These are phyloP conservation scores for Leucosporidium yakuticum DNA, from an alignment of 768 basidiomycete species.

Conservation along the genomic window DNA sequence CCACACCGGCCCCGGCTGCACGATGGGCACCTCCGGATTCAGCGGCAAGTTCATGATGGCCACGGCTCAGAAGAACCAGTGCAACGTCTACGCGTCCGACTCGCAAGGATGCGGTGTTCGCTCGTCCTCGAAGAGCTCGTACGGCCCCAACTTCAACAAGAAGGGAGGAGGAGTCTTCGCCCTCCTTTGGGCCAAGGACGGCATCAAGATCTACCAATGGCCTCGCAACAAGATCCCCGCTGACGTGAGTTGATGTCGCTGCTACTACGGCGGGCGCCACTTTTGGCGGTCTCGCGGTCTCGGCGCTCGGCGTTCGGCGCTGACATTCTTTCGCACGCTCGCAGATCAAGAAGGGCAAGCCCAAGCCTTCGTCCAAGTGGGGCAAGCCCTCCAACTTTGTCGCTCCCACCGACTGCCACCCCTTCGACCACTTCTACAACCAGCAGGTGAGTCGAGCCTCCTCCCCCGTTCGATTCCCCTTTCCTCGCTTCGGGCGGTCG, in stretches of 20 bases:
- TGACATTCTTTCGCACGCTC: neutral
- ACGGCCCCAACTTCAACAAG: constrained; percentile 22
- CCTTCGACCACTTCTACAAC: constrained; percentile 10
- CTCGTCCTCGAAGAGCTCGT: constrained; percentile 10
- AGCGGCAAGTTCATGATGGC: constrained; percentile 20
- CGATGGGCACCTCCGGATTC: constrained; percentile 6
- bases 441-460: too few relatives aligned
- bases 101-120: constrained; percentile 21
- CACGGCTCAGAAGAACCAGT: constrained; percentile 3
- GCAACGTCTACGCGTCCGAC: constrained; percentile 4
- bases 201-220: constrained; percentile 19
- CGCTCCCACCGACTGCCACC: neutral
- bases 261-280: too few relatives aligned
- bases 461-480: too few relatives aligned
- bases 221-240: constrained; percentile 13
- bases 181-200: constrained; percentile 6
- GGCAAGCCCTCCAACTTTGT: constrained; percentile 7
- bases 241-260: neutral
- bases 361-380: constrained; percentile 19
- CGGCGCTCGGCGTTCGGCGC: neutral
- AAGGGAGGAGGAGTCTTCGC: constrained; percentile 22
- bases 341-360: constrained; percentile 11
- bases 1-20: constrained; percentile 7
- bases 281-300: too few relatives aligned
- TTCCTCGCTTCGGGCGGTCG: too few relatives aligned